Evolutionary conservation across 176 grass and related monocot genomes (phyloP).

Genomic region (Tuctoria greenei): DNA sequence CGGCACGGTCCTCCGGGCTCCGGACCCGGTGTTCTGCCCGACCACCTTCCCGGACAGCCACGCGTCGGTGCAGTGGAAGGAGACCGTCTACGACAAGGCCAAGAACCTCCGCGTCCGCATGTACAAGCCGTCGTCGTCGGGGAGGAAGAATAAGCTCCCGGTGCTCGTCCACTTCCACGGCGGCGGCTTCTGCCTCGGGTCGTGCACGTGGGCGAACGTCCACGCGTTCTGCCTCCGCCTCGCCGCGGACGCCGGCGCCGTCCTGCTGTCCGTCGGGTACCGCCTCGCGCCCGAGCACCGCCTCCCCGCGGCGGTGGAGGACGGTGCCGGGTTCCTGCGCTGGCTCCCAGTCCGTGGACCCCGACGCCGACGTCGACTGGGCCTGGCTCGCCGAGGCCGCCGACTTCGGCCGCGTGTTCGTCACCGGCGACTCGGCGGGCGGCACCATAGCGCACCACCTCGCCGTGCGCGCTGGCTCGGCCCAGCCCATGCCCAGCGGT

Average conservation of each 20-base stretch:
- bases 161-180: conserved; percentile 78
- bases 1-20: conserved; percentile 46
- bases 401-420: conserved; percentile 62
- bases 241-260: conserved; percentile 48
- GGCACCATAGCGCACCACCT: conserved; percentile 77
- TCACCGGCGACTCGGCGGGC: too few species aligned
- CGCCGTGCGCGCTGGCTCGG: conserved; percentile 34
- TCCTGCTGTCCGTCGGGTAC: conserved; percentile 74
- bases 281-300: conserved; percentile 79
- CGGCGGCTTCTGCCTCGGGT: conserved; percentile 84
- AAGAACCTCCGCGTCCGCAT: conserved; percentile 64
- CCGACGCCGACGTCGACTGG: too few species aligned
- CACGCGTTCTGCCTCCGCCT: conserved; percentile 82
- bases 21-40: conserved; percentile 40
- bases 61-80: conserved; percentile 64
- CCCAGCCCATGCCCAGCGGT: background rate
- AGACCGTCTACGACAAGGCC: conserved; percentile 51
- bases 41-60: conserved; percentile 37
- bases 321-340: conserved; percentile 41
- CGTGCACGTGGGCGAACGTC: conserved; percentile 73
- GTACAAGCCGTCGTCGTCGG: conserved; percentile 44
- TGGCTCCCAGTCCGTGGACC: conserved; percentile 26
- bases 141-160: conserved; percentile 20
- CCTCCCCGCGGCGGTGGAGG: conserved; percentile 59
- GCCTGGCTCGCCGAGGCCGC: conserved; percentile 63